phyloP scores from a whole-genome alignment of 163 green algal species.

The Chlamydomonas reinhardtii region DNA sequence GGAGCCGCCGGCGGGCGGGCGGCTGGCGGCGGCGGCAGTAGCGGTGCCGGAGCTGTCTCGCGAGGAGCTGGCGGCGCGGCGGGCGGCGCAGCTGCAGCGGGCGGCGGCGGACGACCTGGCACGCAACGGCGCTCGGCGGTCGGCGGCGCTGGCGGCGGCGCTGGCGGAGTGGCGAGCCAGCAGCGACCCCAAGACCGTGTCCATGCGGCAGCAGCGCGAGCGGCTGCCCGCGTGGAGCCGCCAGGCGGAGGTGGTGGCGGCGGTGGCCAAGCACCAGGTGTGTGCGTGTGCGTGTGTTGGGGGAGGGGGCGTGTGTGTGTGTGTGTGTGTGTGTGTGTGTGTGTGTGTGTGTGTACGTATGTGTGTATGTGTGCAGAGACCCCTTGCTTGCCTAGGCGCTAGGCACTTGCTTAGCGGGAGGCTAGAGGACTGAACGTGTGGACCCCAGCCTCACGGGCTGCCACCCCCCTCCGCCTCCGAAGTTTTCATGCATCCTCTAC shows the following conservation, averaged over 20 bases:
- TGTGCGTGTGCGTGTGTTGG: not conserved
- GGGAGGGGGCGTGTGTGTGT: too few relatives aligned
- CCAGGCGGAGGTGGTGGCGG: constrained; percentile 64
- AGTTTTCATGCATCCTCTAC: too few relatives aligned
- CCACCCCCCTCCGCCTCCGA: too few relatives aligned
- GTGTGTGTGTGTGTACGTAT: too few relatives aligned
- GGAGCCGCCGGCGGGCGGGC: too few relatives aligned
- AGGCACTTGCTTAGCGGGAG: too few relatives aligned
- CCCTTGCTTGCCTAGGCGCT: too few relatives aligned
- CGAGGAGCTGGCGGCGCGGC: not conserved
- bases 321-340: too few relatives aligned
- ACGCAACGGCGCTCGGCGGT: not conserved
- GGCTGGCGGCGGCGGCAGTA: not conserved
- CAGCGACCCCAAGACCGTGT: not conserved
- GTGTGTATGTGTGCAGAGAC: too few relatives aligned
- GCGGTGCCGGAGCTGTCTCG: not conserved
- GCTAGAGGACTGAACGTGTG: too few relatives aligned
- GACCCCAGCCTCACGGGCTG: too few relatives aligned
- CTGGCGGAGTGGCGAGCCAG: not conserved
- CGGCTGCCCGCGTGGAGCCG: constrained; percentile 70
- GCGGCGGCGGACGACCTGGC: not conserved
- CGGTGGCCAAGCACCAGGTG: constrained; percentile 42
- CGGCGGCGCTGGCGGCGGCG: not conserved
- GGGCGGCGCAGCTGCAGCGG: not conserved
- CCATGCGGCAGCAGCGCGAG: constrained; percentile 64